Conservation (phyloP, 2,329 filamentous ascomycete species). For the Monilinia vaccinii-corymbosi region DNA sequence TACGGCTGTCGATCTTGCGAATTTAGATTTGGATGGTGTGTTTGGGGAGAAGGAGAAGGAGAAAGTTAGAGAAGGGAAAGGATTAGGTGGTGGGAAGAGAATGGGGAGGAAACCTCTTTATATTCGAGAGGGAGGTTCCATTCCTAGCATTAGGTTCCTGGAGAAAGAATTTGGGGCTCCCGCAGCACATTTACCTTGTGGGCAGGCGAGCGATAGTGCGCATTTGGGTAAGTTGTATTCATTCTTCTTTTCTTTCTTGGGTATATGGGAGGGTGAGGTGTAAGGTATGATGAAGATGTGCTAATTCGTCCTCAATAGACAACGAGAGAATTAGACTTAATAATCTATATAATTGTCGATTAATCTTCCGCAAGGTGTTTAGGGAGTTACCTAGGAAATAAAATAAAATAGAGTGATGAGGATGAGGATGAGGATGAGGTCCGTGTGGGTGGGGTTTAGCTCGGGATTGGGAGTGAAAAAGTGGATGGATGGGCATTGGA, state of each 20-base stretch:
- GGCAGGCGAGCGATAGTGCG: slow-evolving; percentile 86
- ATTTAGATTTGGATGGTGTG: not conserved
- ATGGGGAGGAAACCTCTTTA: slow-evolving; percentile 61
- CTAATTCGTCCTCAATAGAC: slow-evolving; percentile 35
- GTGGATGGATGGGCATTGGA: too few relatives aligned
- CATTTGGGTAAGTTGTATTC: slow-evolving; percentile 47
- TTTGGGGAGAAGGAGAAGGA: not conserved
- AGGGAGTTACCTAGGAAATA: slow-evolving; percentile 29
- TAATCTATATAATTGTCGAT: slow-evolving; percentile 83
- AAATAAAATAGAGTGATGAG: slow-evolving; percentile 3
- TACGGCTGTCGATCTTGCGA: slow-evolving; percentile 20
- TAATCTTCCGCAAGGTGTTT: slow-evolving; percentile 86
- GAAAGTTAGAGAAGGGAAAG: not conserved
- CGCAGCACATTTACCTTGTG: slow-evolving; percentile 86
- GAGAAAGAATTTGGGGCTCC: slow-evolving; percentile 91
- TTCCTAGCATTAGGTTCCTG: slow-evolving; percentile 86
- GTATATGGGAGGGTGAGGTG: too few relatives aligned
- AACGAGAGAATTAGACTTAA: slow-evolving; percentile 85
- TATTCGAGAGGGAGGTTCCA: slow-evolving; percentile 91
- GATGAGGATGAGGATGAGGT: not conserved
- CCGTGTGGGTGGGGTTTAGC: too few relatives aligned
- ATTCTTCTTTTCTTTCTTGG: not conserved
- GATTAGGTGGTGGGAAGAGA: slow-evolving; percentile 4
- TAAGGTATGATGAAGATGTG: not conserved
- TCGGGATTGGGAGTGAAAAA: too few relatives aligned